phyloP scores from a whole-genome alignment of 1,139 yeast species.

The Blastobotrys elegans region DNA sequence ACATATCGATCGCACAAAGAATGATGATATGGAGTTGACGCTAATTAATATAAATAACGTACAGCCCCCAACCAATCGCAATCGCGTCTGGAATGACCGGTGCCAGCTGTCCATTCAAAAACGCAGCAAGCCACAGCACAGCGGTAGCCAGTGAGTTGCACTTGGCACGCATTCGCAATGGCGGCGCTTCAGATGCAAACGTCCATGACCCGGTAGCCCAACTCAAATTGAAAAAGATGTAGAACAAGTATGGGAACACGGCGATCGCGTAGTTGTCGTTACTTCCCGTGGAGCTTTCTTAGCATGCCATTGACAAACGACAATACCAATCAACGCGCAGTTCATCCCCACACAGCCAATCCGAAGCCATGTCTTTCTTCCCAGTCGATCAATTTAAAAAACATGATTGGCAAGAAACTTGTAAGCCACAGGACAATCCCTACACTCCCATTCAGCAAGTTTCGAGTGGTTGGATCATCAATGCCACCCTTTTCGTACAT shows the following conservation, averaged over 20 bases:
- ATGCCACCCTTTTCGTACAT: constrained; percentile 47
- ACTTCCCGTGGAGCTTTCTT: constrained; percentile 12
- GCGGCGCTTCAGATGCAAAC: constrained; percentile 62
- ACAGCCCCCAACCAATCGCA: constrained; percentile 52
- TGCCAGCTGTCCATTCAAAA: constrained; percentile 61
- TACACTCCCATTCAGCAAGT: constrained; percentile 25
- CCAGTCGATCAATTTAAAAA: constrained; percentile 57
- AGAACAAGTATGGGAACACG: constrained; percentile 65
- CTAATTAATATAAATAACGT: constrained; percentile 16
- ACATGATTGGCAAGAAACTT: constrained; percentile 27
- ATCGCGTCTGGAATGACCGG: constrained; percentile 60
- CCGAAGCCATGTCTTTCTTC: constrained; percentile 58
- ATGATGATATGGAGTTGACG: constrained; percentile 27
- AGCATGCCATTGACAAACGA: constrained; percentile 19
- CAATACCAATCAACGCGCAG: constrained; percentile 15
- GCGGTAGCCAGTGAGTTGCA: constrained; percentile 70
- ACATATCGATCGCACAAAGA: constrained; percentile 62
- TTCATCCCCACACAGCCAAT: constrained; percentile 33
- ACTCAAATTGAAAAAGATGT: constrained; percentile 65
- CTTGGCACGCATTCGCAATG: constrained; percentile 64
- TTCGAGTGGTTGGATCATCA: constrained; percentile 38
- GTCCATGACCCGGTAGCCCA: constrained; percentile 86
- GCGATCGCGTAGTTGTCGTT: constrained; percentile 47
- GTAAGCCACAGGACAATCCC: constrained; percentile 23
- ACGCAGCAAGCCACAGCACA: constrained; percentile 70